Percentiles rank a stretch among this genome's conserved stretches.
Evolutionary conservation across 1,139 yeast genomes (phyloP).

Genomic region (Lodderomyces elongisporus): DNA sequence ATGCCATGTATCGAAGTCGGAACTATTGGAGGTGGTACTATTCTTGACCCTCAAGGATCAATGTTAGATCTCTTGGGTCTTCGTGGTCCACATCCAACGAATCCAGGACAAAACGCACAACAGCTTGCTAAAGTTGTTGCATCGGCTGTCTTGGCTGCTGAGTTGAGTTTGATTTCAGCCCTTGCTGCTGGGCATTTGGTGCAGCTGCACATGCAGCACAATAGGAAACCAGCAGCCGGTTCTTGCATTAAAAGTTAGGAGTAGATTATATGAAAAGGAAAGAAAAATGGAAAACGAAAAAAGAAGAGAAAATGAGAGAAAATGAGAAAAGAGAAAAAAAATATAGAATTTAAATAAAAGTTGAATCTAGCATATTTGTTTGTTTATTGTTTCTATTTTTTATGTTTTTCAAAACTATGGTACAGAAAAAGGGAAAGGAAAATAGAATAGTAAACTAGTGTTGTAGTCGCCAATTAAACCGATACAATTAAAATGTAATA

Average conservation of each 20-base stretch:
- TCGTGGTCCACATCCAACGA: constrained; percentile 90
- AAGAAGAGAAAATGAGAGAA: not conserved
- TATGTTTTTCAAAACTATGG: too few species aligned
- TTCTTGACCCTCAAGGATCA: constrained; percentile 93
- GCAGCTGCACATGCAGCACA: constrained; percentile 95
- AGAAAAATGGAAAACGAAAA: not conserved
- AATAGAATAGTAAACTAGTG: too few species aligned
- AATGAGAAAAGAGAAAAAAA: not conserved
- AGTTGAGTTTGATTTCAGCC: constrained; percentile 88
- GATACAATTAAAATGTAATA: too few species aligned
- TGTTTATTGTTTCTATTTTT: not conserved
- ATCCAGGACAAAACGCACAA: constrained; percentile 92
- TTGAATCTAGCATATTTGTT: too few species aligned
- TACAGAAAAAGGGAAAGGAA: too few species aligned
- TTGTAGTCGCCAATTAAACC: too few species aligned
- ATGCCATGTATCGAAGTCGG: constrained; percentile 99
- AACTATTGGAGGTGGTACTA: constrained; percentile 98
- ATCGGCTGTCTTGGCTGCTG: constrained; percentile 93
- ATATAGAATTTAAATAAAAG: not conserved
- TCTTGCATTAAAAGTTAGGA: too few species aligned
- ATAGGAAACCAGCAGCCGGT: constrained; percentile 64
- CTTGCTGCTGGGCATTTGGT: constrained; percentile 98
- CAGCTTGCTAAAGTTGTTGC: constrained; percentile 95
- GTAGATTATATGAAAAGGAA: not conserved
- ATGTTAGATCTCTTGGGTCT: constrained; percentile 94